Base-by-base conservation (phyloP, 2,329 filamentous ascomycete species). In the Chrysoporthe deuterocubensis region DNA sequence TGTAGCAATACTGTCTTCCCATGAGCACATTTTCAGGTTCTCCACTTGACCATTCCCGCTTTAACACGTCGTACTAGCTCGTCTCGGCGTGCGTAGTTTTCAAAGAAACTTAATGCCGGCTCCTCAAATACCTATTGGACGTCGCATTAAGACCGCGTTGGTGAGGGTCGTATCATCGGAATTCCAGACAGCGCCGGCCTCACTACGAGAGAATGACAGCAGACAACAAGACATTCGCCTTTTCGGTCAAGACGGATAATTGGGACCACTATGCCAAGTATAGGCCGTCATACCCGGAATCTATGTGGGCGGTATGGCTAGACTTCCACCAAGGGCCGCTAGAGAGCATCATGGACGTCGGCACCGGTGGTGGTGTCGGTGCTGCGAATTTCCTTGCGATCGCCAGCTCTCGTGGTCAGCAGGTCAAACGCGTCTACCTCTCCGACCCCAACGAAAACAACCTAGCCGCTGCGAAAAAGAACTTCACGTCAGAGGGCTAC, bases 191-290 rank as follows among this genome's bases (percentile, higher is more conserved):
- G 32, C 13, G 7, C 50, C 50, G 32, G 21, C 50, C 3, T 6
- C 21, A n/a, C 13, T 6, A 40, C 43, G 4, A 40, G 18, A 34
- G 4, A 65, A 65, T 65, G 63, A 54, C 54, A 16, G 26, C 54
- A 59, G 54, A 58, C 44, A 16, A 65, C 34, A 54, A 60, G 18
- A 59, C 26, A 16, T 65, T 65, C 7, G 63, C 56, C 32, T 65
- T 65, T 42, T 65, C 63, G 18, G 63, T 65, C 43, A 60, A 65
- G 21, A 65, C 63, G 21, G 63, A 65, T 42, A 37, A 58, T 26
- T 69, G 68, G 68, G 63, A 67, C 16, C 68, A 69, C 18, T 69
- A 69, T 58, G 40, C 65, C 58, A 44, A 62, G 8, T 64, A 52
- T n/a, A 57, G 68, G 8, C 68, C 68, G 2, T 48, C 65, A 1